Base-by-base conservation (phyloP, 2,329 filamentous ascomycete genomes). In the Cephalotrichum gorgonifer region DNA sequence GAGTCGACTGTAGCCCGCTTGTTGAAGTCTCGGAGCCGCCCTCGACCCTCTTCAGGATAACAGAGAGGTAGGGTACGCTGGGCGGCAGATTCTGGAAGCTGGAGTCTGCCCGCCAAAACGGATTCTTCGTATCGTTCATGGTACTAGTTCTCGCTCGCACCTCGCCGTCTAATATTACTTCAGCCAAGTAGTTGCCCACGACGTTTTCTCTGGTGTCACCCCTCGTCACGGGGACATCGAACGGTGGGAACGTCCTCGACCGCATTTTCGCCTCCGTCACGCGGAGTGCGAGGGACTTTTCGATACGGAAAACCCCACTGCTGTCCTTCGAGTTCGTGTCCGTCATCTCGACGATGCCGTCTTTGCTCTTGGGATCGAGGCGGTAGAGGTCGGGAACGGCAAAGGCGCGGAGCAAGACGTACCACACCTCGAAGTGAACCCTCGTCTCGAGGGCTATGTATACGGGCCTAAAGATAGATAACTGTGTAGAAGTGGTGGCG, bases 391-490 rank as follows among this genome's bases (percentile, higher is more conserved):
- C 89, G 0, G 93, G 91, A 43, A 95, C 83, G 1, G 91, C 88
- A 63, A 96, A 96, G 1, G 91, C 89, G 53, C 91, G 81, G 27
- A 98, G 66, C 9, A 98, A 71, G 6, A 95, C 90, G 58, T 95
- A 91, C 93, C 93, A 98, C 12, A 96, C 93, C 62, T 98, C 93
- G 58, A 94, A 95, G n/a, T 95, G 73, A 6, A 95, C 81, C 39
- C 90, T 79, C 25, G 81, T 90, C 56, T 97, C 91, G 42, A 96
- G 68, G 3, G 88, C 86, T 30, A 98, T 73, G 61, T 95, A 96
- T 31, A 97, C 83, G 0, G 93, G 91, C n/a, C 87, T 81, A 51
- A 88, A 83, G 26, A 91, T 78, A 6, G 85, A 85, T 50, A 91
- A 73, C 17, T 85, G 78, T 3, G 80, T 85, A 1, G 87, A 78